Evolutionary conservation across 2,329 filamentous ascomycete species (phyloP).

Genomic region (Amauroascus verrucosus): DNA sequence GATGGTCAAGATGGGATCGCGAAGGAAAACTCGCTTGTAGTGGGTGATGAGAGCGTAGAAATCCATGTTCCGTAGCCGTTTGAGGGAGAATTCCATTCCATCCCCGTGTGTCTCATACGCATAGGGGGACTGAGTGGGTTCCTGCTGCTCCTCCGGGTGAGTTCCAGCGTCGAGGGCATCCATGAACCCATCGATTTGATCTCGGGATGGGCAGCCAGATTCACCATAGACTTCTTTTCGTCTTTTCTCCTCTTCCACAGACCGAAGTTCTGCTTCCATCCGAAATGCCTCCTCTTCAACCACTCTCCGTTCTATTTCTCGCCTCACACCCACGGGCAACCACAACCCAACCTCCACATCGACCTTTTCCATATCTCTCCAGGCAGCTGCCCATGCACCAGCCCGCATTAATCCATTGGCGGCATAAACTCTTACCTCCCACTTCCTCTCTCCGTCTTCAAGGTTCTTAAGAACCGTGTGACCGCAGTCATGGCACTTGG

Average conservation of each 20-base stretch:
- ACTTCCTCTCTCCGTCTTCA: constrained; percentile 43
- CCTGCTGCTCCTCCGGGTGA: not conserved
- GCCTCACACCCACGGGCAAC: constrained; percentile 45
- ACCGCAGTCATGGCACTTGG: constrained; percentile 43
- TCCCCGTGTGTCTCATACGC: not conserved
- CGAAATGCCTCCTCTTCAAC: constrained; percentile 32
- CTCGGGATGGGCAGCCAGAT: constrained; percentile 12
- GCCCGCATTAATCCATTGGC: constrained; percentile 89
- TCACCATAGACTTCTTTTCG: constrained; percentile 18
- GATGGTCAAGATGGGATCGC: constrained; percentile 4
- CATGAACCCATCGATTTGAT: constrained; percentile 15
- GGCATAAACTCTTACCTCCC: constrained; percentile 73
- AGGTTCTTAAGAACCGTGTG: constrained; percentile 37
- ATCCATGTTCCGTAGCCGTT: not conserved
- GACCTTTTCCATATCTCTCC: constrained; percentile 97
- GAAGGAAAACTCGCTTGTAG: not conserved
- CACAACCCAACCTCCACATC: constrained; percentile 81
- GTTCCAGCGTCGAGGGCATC: not conserved
- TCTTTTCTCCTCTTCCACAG: constrained; percentile 16
- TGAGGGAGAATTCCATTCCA: not conserved
- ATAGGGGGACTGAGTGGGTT: not conserved
- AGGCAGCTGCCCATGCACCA: constrained; percentile 85
- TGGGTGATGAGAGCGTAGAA: not conserved
- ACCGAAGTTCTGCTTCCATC: constrained; percentile 18
- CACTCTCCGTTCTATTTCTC: constrained; percentile 39